These are phyloP conservation scores for Lophium mytilinum DNA, from an alignment of 495 filamentous ascomycete genomes.

Conservation along the genomic window DNA sequence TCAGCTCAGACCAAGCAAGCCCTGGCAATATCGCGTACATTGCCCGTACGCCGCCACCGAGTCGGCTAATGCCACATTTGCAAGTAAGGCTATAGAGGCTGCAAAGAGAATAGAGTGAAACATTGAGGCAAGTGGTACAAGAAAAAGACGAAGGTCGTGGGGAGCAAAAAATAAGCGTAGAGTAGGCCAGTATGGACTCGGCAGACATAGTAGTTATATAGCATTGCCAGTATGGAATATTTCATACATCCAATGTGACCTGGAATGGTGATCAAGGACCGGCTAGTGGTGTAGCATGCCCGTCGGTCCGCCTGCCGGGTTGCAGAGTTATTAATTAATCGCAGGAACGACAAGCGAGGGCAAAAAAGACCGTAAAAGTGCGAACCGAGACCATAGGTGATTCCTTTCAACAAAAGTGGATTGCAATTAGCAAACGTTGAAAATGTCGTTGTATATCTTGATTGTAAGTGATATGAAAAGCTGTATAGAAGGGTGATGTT, in stretches of 20 bases:
- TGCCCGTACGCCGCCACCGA: slow-evolving; percentile 10
- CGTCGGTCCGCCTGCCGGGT: slow-evolving; percentile 17
- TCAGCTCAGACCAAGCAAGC: neutral
- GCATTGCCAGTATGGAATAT: neutral
- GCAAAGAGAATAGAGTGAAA: neutral
- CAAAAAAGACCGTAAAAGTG: neutral
- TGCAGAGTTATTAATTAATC: slow-evolving; percentile 12
- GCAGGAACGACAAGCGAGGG: slow-evolving; percentile 12
- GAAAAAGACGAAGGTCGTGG: neutral
- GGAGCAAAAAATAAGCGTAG: neutral
- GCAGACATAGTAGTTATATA: slow-evolving; percentile 2
- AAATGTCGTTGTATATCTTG: too few relatives aligned
- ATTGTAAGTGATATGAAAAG: too few relatives aligned
- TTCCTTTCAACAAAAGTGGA: too few relatives aligned
- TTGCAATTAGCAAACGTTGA: too few relatives aligned
- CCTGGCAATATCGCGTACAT: slow-evolving; percentile 3
- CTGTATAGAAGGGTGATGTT: too few relatives aligned
- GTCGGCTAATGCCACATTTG: slow-evolving; percentile 10
- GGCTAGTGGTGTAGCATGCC: slow-evolving; percentile 2
- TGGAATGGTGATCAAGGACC: slow-evolving; percentile 4
- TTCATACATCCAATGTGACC: neutral
- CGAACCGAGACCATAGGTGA: too few relatives aligned
- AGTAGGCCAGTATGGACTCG: neutral
- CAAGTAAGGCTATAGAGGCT: slow-evolving; percentile 10
- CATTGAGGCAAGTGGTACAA: slow-evolving; percentile 8